Conservation (phyloP, 1,284 basidiomycete genomes). For the Termitomyces sp. region DNA sequence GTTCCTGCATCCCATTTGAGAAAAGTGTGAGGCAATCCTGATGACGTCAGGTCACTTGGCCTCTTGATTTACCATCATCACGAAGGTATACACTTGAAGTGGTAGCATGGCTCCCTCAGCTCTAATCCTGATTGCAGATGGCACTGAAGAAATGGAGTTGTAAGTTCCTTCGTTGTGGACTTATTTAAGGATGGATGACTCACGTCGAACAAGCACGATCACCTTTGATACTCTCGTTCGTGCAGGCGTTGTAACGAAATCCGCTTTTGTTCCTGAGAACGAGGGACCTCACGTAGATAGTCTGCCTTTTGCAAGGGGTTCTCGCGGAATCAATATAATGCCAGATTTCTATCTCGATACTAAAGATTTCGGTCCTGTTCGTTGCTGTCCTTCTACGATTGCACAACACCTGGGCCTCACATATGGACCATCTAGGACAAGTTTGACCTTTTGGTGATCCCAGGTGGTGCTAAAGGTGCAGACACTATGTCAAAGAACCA, state of each 20-base stretch:
- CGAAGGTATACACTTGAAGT: not conserved
- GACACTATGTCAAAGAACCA: constrained; percentile 61
- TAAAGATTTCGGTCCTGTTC: constrained; percentile 39
- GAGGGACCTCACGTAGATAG: constrained; percentile 17
- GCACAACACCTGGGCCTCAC: not conserved
- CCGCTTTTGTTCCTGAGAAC: constrained; percentile 54
- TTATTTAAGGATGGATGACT: not conserved
- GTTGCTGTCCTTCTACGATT: constrained; percentile 14
- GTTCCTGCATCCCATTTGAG: too few relatives aligned
- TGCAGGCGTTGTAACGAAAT: constrained; percentile 59
- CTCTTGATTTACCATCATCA: not conserved
- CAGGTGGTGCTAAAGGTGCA: constrained; percentile 79
- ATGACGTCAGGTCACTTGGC: not conserved
- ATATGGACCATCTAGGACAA: constrained; percentile 36
- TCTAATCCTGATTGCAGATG: constrained; percentile 79
- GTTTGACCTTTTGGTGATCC: constrained; percentile 70
- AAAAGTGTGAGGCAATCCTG: too few relatives aligned
- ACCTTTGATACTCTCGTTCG: constrained; percentile 77
- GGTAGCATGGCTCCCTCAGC: constrained; percentile 38
- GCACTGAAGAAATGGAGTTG: constrained; percentile 91
- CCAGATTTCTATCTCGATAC: constrained; percentile 58
- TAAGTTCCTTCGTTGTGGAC: constrained; percentile 26
- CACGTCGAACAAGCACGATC: constrained; percentile 51
- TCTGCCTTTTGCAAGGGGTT: constrained; percentile 54
- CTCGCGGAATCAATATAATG: constrained; percentile 70